Evolutionary conservation across 495 filamentous ascomycete species (phyloP), one percentile per base, ranked within the genome.

Genomic region (Talaromyces stipitatus): DNA sequence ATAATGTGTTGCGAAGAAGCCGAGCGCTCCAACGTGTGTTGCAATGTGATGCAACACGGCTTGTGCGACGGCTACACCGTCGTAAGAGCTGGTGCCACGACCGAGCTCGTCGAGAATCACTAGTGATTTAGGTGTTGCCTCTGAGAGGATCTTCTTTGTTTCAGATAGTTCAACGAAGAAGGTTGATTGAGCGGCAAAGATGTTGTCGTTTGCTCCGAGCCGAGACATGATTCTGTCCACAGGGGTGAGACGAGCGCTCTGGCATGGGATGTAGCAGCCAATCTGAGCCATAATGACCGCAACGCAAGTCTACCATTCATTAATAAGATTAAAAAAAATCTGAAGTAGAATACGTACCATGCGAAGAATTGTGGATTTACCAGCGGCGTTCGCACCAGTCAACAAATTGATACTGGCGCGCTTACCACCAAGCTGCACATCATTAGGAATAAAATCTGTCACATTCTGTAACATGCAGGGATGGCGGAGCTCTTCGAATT

Each of bases 241-340:
- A 0, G 94, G 91, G 0, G 95, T 97, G 28, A 99, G 74, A n/a
- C 78, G 82, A 9, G 94, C 94, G 6, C 89, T 89, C 26, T 77
- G 72, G 61, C 87, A 90, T 20, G 94, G 94, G 3, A 99, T 83
- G 62, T 96, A 89, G 72, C 92, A 96, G 58, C 94, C 94, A 22
- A 99, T 87, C 65, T 99, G 94, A n/a, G 94, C 94, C 85, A 99
- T 91, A 65, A 99, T 97, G 50, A 96, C 92, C 2, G 94, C 94
- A 58, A 92, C 85, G 66, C 94, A 99, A 30, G 92, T 91, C 83
- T 85, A 70, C 29, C 18, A 27, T 3, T 48, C 2, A n/a, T 60
- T 29, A 61, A 54, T 16, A 41, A n/a, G 46, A 60, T 20, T 58
- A 26, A 20, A 43, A 61, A 51, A 58, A 54, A 36, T 27, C 1